phyloP scores from a whole-genome alignment of 768 basidiomycete genomes.

The Daedaleopsis nitida region DNA sequence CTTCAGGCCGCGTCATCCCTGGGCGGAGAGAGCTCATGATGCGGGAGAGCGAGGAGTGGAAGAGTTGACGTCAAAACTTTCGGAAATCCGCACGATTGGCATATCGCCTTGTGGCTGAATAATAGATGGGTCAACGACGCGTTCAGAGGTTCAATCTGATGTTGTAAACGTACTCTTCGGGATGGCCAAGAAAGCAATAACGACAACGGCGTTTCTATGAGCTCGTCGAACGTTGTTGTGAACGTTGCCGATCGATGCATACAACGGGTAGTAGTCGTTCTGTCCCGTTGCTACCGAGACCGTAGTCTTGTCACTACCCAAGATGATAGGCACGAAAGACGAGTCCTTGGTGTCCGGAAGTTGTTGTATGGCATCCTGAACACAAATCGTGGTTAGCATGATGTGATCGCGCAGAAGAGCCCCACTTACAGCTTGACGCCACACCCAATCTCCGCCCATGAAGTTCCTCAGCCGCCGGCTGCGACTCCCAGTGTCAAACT shows the following conservation, averaged over 20 bases:
- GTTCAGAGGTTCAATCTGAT: background rate
- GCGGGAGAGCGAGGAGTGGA: conserved; percentile 9
- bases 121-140: background rate
- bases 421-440: conserved; percentile 31
- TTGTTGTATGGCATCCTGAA: conserved; percentile 4
- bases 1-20: conserved; percentile 18
- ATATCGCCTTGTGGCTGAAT: conserved; percentile 1
- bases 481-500: conserved; percentile 9
- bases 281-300: conserved; percentile 26
- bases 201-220: conserved; percentile 17
- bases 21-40: conserved; percentile 11
- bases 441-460: conserved; percentile 33
- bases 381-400: too few species aligned
- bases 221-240: conserved; percentile 24
- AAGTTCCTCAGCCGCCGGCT: conserved; percentile 23
- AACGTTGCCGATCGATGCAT: conserved; percentile 25
- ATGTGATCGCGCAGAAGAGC: background rate
- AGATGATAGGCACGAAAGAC: conserved; percentile 27
- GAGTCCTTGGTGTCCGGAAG: conserved; percentile 9
- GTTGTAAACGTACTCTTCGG: conserved; percentile 30
- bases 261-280: conserved; percentile 30
- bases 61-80: conserved; percentile 17
- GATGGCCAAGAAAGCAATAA: conserved; percentile 29
- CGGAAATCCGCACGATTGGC: background rate
- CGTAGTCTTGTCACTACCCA: conserved; percentile 29